Base-by-base conservation (phyloP, 352 stramenopile species). In the Phytopythium montanum region DNA sequence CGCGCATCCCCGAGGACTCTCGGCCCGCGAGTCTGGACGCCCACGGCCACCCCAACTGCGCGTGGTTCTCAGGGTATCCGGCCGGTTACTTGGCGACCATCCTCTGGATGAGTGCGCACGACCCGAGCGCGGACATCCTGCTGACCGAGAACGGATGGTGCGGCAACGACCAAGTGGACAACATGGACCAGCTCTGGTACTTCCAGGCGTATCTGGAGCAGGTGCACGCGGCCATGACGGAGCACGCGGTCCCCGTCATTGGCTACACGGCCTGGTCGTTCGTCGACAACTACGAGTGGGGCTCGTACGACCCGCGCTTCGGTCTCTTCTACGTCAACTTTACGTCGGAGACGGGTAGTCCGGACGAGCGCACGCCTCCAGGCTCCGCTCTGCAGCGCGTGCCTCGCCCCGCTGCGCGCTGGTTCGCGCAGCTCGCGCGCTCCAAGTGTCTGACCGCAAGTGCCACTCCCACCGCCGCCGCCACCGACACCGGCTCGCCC, bases 121-220 rank as follows among this genome's bases (percentile, higher is more conserved):
- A 85, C 55, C 46, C 29, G 36, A 65, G 19, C 44, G 66, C 73
- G 2, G 34, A 65, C 0, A 78, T 78, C 28, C 25, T 85, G 50
- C 60, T 85, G n/a, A 85, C 75, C 8, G 75, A 85, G 59, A 85
- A 82, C 38, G 75, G 75, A n/a, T 85, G 68, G 70, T 85, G 75
- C 61, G 75, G 75, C 42, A 77, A 82, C 54, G 61, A 70, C 9
- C 62, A 52, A 8, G 73, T 85, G 28, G 68, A 73, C n/a, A 82
- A 78, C 51, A n/a, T 55, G 19, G 70, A 82, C 59, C 72, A 82
- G 65, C 41, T 54, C 13, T 69, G 62, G 67, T 69, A 69, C 54
- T 70, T 55, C 64, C 61, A 81, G 28, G 69, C 62, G 25, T 78
- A 84, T 50, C 46, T 87, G 31, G 63, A 65, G 18, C 34, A 58